Evolutionary conservation across 176 grass and related monocot genomes (phyloP), one percentile per base, ranked within the genome.

Genomic region (Lolium multiflorum): DNA sequence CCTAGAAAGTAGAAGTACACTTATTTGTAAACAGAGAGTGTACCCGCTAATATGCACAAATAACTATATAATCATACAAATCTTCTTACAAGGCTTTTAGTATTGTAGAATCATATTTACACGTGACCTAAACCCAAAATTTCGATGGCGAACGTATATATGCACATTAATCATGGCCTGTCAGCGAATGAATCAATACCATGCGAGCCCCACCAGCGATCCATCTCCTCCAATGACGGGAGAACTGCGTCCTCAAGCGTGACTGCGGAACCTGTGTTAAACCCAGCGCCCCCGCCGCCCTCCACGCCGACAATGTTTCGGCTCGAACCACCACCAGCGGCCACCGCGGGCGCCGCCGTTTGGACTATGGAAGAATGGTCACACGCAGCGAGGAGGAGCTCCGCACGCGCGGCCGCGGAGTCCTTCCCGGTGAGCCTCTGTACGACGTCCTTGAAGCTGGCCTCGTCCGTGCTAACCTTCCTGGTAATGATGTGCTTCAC

Each of bases 341-440:
- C 58, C 68, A 74, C 60, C 3, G 41, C 69, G 12, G 70, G 70
- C 21, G 44, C 44, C 71, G 43, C 12, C 0, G 70, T 47, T 43
- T 12, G 11, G 7, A 5, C 11, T 26, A 50, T 1, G 1, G 44
- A 48, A 1, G 61, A 28, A 28, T 2, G 24, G 26, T 74, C 14
- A 24, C 46, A 26, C 12, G 22, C 21, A 14, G 44, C 21, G 20
- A 74, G 71, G 20, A 74, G 71, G 7, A 74, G 71, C 2, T 74
- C 46, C 46, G 26, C 11, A 17, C 88, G 70, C 25, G 83, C 83
- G 11, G 88, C 62, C 3, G 20, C 88, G 21, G 83, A 90, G 78
- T 90, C 88, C 63, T 86, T 90, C 51, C 88, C 88, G 72, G 88
- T 90, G 83, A 90, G 83, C 72, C 62, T 54, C 2, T 82, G 88